phyloP scores from a whole-genome alignment of 2,329 filamentous ascomycete genomes.

The Eutypella sp. region DNA sequence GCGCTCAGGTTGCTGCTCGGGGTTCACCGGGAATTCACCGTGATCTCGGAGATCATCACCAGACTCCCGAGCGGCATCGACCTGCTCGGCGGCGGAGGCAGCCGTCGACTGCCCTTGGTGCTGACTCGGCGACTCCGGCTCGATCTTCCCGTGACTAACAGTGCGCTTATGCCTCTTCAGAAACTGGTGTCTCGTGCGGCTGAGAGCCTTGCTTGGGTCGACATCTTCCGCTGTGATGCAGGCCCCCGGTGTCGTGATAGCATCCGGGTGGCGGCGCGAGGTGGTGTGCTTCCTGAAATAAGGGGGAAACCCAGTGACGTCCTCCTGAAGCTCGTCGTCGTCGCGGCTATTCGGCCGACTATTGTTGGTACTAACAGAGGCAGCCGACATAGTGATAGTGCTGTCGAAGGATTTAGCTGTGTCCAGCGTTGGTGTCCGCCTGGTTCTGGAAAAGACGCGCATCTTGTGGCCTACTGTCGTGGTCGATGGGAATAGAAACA shows the following conservation, averaged over 20 bases:
- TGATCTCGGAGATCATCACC: background rate
- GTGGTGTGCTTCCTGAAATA: constrained; percentile 45
- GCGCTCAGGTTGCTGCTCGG: background rate
- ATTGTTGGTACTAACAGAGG: constrained; percentile 16
- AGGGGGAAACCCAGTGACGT: constrained; percentile 32
- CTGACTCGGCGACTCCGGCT: constrained; percentile 30
- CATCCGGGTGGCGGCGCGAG: constrained; percentile 57
- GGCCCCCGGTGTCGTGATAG: constrained; percentile 52
- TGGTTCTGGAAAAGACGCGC: background rate
- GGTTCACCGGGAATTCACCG: background rate
- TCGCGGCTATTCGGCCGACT: constrained; percentile 25
- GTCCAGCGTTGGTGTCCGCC: constrained; percentile 4
- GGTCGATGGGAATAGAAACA: background rate
- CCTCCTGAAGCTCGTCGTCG: too few relatives aligned
- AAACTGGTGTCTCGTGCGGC: constrained; percentile 42
- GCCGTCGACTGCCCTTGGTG: constrained; percentile 15
- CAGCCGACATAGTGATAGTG: constrained; percentile 21
- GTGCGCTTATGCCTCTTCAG: constrained; percentile 42
- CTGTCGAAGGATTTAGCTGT: constrained; percentile 2
- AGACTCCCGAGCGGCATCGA: background rate
- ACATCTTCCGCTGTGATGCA: constrained; percentile 52
- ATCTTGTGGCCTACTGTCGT: background rate
- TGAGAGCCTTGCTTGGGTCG: constrained; percentile 35
- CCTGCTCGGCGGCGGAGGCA: background rate
- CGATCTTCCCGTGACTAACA: constrained; percentile 42